Percentiles rank a stretch among this genome's conserved stretches.
Conservation (phyloP, 805 yeast genomes). For the Hanseniaspora lindneri region DNA sequence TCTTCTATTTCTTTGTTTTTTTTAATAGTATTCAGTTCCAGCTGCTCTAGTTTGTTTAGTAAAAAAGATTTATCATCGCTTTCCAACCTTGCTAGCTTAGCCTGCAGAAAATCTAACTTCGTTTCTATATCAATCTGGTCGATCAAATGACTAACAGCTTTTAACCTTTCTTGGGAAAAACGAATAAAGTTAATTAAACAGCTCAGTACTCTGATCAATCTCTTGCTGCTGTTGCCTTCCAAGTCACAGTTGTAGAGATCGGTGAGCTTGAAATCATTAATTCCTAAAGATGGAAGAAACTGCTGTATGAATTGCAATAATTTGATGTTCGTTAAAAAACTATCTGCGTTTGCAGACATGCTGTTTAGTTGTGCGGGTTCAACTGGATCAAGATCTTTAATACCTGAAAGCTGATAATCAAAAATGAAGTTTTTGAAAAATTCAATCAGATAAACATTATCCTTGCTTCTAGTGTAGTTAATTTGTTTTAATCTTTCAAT, state of each 20-base stretch:
- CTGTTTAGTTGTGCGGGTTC: background rate
- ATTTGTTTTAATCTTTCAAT: background rate
- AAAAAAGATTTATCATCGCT: background rate
- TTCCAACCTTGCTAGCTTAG: background rate
- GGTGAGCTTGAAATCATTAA: conserved; percentile 6
- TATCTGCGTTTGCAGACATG: background rate
- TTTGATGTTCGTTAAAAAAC: background rate
- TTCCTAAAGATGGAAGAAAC: conserved; percentile 8
- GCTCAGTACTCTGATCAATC: conserved; percentile 9
- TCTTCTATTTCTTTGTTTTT: conserved; percentile 1
- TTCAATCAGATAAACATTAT: background rate
- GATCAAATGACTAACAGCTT: conserved; percentile 8
- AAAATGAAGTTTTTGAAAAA: conserved; percentile 13
- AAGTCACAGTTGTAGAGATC: conserved; percentile 7
- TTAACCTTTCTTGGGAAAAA: conserved; percentile 14
- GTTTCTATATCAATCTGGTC: conserved; percentile 3
- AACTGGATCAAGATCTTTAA: background rate
- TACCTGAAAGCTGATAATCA: conserved; percentile 11
- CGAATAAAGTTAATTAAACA: conserved; percentile 13
- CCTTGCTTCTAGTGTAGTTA: background rate
- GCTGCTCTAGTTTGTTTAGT: background rate
- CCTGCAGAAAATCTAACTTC: background rate
- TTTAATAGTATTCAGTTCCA: background rate
- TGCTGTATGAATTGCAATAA: conserved; percentile 6
- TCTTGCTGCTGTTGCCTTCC: background rate